Base-by-base conservation (phyloP, 495 filamentous ascomycete species). In the Astrothelium subdiscretum region DNA sequence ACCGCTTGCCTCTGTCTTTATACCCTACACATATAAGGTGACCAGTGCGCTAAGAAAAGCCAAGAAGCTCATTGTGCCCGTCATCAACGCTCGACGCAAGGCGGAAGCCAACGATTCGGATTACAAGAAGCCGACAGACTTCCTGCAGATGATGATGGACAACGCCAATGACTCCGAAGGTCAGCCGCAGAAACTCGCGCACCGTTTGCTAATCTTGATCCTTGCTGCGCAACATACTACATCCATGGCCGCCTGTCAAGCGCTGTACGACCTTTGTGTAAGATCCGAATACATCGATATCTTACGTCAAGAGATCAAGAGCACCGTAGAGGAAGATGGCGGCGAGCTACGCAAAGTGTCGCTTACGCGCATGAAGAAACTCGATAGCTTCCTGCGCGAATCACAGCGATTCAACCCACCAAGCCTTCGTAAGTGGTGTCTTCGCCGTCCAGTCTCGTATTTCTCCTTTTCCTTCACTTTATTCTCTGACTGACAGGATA, bases 381-480 rank as follows among this genome's bases (percentile, higher is more conserved):
- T 84, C 59, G 82, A 85, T 68, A 79, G 75, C 60, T 81, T 84
- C 66, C 75, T 83, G 57, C 79, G 80, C 52, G 82, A 85, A 65
- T 72, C 73, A 11, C 75, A 77, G 60, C 70, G 82, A 3, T 70
- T 78, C 24, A 66, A 66, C 35, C 75, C 77, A 18, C 69, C 71
- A 8, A 74, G 72, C 63, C 31, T 77, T 31, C 71, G 77, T 75
- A 72, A 71, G 75, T 75, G n/a, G n/a, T n/a, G n/a, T n/a, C n/a
- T n/a, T n/a, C n/a, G n/a, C n/a, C n/a, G n/a, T n/a, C n/a, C n/a
- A n/a, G n/a, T n/a, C n/a, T n/a, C n/a, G n/a, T n/a, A n/a, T n/a
- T n/a, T n/a, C n/a, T 24, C 31, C 1, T 3, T 18, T 31, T 12
- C 3, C 6, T 40, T 40, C 6, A 40, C 15, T 6, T 15, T 6